Conservation (phyloP, 23 red algal genomes). For the Cyanidioschyzon merolae region DNA sequence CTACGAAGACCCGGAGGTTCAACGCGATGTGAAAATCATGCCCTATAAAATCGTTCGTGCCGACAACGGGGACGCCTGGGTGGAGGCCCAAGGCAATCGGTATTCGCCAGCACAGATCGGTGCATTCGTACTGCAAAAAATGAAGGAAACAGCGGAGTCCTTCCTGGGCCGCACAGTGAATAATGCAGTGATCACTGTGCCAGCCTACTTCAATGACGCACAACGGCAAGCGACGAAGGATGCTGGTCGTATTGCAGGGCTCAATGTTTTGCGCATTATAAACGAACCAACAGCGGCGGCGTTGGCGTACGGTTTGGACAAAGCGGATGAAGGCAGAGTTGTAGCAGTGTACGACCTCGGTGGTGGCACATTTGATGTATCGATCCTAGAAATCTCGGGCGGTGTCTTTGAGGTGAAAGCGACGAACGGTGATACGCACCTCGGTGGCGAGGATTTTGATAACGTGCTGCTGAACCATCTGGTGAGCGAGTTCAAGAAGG, state of each 20-base stretch:
- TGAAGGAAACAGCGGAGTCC: constrained; percentile 95
- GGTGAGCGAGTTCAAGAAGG: constrained; percentile 90
- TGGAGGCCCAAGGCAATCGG: constrained; percentile 71
- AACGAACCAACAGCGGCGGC: constrained; percentile 96
- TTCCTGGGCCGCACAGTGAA: constrained; percentile 75
- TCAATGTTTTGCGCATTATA: constrained; percentile 93
- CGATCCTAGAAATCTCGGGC: constrained; percentile 91
- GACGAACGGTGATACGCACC: constrained; percentile 97
- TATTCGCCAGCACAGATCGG: constrained; percentile 96
- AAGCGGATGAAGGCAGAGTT: constrained; percentile 75
- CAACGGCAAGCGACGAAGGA: constrained; percentile 98
- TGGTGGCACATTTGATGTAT: constrained; percentile 97
- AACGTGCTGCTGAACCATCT: constrained; percentile 74
- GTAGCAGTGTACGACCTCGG: constrained; percentile 98
- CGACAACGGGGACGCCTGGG: constrained; percentile 95
- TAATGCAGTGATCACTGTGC: constrained; percentile 87
- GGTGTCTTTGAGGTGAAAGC: constrained; percentile 99
- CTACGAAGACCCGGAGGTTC: constrained; percentile 67
- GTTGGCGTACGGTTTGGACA: constrained; percentile 89
- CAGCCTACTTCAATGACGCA: constrained; percentile 96
- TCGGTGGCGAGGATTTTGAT: constrained; percentile 99
- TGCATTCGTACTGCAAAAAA: constrained; percentile 94
- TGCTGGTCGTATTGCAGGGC: constrained; percentile 93
- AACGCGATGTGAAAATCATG: constrained; percentile 72
- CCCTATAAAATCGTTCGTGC: constrained; percentile 92